phyloP scores from a whole-genome alignment of 495 filamentous ascomycete species.

The Penicillium malachiteum region DNA sequence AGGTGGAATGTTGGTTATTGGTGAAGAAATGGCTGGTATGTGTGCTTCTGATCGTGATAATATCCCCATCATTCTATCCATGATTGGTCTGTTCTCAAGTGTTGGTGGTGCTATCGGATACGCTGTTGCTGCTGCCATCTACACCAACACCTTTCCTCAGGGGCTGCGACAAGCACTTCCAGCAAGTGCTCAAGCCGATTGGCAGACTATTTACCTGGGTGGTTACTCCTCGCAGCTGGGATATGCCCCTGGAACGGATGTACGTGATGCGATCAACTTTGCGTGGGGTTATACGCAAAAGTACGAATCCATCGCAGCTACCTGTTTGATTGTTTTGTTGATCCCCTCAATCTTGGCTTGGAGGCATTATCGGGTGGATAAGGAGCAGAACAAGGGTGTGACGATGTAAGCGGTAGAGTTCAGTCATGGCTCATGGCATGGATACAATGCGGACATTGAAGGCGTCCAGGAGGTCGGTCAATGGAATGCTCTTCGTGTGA shows the following conservation, averaged over 20 bases:
- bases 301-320: conserved; percentile 54
- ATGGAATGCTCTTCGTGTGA: too few species aligned
- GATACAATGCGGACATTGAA: too few species aligned
- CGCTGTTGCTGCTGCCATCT: conserved; percentile 45
- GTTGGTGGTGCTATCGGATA: conserved; percentile 65
- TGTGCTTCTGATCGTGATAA: conserved; percentile 57
- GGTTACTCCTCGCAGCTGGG: conserved; percentile 40
- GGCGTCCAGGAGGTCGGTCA: too few species aligned
- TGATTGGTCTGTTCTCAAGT: conserved; percentile 54
- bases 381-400: not conserved
- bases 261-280: conserved; percentile 54
- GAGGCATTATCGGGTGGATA: not conserved
- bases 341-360: not conserved
- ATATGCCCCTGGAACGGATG: conserved; percentile 50
- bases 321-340: conserved; percentile 22
- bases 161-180: conserved; percentile 57
- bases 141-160: conserved; percentile 59
- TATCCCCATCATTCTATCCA: conserved; percentile 45
- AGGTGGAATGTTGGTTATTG: conserved; percentile 61
- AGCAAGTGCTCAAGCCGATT: conserved; percentile 22
- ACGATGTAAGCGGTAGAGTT: not conserved
- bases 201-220: conserved; percentile 16
- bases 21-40: conserved; percentile 68
- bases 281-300: conserved; percentile 58
- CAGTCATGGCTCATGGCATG: too few species aligned